Evolutionary conservation across 768 basidiomycete species (phyloP).

Genomic region (Xerocomellus amylosporus): DNA sequence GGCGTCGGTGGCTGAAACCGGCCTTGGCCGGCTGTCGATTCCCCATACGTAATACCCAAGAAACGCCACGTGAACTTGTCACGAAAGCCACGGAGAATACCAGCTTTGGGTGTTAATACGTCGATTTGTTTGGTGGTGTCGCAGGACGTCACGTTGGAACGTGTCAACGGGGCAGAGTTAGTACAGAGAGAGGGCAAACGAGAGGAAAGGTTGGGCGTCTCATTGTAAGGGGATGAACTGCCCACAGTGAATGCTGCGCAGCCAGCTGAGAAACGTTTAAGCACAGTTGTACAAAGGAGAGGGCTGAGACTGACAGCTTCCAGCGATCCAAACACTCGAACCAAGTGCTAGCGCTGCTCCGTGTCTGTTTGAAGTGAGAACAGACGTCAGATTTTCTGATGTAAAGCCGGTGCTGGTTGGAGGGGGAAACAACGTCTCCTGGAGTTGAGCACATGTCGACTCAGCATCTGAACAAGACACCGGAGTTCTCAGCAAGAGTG

Average conservation of each 20-base stretch:
- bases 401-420: not conserved
- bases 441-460: slow-evolving; percentile 1
- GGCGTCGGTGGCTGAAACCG: slow-evolving; percentile 15
- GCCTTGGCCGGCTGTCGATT: slow-evolving; percentile 1
- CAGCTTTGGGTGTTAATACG: slow-evolving; percentile 13
- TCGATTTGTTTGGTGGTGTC: slow-evolving; percentile 16
- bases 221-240: not conserved
- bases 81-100: slow-evolving; percentile 16
- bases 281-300: not conserved
- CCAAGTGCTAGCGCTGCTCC: not conserved
- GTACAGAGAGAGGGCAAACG: slow-evolving; percentile 15
- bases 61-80: slow-evolving; percentile 21
- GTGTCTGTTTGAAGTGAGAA: slow-evolving; percentile 10
- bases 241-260: slow-evolving; percentile 1
- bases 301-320: not conserved
- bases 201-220: not conserved
- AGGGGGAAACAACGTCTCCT: slow-evolving; percentile 6
- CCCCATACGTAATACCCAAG: slow-evolving; percentile 15
- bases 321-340: slow-evolving; percentile 7
- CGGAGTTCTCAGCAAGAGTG: slow-evolving; percentile 6
- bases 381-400: not conserved
- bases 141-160: slow-evolving; percentile 18
- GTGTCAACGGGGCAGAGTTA: slow-evolving; percentile 21
- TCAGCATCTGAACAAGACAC: not conserved
- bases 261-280: not conserved